Conservation (phyloP, 805 yeast genomes). For the Clavispora asparagi region DNA sequence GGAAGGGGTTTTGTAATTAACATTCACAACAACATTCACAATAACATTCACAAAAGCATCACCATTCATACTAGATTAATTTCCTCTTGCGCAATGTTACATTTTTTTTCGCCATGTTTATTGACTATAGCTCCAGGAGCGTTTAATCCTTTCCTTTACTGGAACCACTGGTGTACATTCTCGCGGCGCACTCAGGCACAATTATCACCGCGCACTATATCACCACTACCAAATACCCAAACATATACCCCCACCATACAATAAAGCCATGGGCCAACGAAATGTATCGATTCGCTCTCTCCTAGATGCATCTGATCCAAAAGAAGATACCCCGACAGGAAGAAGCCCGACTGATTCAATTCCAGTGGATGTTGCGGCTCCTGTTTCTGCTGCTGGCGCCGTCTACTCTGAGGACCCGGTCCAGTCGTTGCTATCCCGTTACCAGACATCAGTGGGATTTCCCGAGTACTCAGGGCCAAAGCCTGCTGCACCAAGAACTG, state of each 20-base stretch:
- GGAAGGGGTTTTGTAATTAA: no score
- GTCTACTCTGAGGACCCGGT: background rate
- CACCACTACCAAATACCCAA: background rate
- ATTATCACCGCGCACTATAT: background rate
- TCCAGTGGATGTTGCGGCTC: background rate
- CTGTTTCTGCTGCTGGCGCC: background rate
- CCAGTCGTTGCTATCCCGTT: slow-evolving; percentile 19
- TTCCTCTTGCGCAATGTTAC: no score
- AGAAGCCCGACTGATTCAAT: background rate
- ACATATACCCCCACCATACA: background rate
- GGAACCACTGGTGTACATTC: no score
- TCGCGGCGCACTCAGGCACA: background rate
- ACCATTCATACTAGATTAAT: no score
- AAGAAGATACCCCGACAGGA: slow-evolving; percentile 2
- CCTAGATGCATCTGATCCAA: slow-evolving; percentile 13
- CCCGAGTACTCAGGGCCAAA: background rate
- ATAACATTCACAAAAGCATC: no score
- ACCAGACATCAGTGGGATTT: slow-evolving; percentile 26
- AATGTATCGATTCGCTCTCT: slow-evolving; percentile 33
- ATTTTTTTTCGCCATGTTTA: no score
- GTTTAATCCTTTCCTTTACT: no score
- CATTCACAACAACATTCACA: no score
- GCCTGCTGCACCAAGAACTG: background rate
- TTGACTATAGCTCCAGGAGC: no score
- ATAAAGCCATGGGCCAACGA: slow-evolving; percentile 13